These are phyloP conservation scores for Lobulomyces angularis DNA, from an alignment of 192 early-diverging fungal species.

Conservation along the genomic window DNA sequence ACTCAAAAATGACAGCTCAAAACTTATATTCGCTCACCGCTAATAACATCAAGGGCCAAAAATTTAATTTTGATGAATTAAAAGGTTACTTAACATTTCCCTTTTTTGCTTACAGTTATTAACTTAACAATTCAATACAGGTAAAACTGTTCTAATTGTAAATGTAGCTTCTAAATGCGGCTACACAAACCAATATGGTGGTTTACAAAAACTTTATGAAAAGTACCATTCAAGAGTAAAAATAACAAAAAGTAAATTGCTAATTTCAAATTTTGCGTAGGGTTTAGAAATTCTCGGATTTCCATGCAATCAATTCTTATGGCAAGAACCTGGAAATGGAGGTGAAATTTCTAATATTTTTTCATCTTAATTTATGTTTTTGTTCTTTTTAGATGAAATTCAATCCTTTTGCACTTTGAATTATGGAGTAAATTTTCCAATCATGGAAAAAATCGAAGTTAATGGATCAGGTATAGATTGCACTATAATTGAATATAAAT, in stretches of 20 bases:
- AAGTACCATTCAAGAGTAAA: too few relatives aligned
- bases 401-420: conserved; percentile 46
- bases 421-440: conserved; percentile 76
- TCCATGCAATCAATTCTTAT: conserved; percentile 80
- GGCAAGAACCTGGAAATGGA: conserved; percentile 46
- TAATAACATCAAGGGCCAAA: too few relatives aligned
- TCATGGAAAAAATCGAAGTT: conserved; percentile 77
- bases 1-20: too few relatives aligned
- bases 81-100: too few relatives aligned
- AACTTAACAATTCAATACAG: too few relatives aligned
- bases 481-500: too few relatives aligned
- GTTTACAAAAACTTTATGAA: conserved; percentile 54
- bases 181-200: conserved; percentile 10
- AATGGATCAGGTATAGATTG: too few relatives aligned
- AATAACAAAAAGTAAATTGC: too few relatives aligned
- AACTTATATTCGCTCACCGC: too few relatives aligned
- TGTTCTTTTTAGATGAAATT: conserved; percentile 24
- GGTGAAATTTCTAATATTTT: conserved; percentile 28
- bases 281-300: conserved; percentile 82
- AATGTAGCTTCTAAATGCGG: conserved; percentile 86
- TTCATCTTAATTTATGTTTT: conserved; percentile 29
- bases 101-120: too few relatives aligned
- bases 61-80: too few relatives aligned
- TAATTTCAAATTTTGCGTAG: too few relatives aligned
- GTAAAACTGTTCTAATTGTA: conserved; percentile 72